Conservation (phyloP, 2,329 filamentous ascomycete species). For the Exserohilum turcica region DNA sequence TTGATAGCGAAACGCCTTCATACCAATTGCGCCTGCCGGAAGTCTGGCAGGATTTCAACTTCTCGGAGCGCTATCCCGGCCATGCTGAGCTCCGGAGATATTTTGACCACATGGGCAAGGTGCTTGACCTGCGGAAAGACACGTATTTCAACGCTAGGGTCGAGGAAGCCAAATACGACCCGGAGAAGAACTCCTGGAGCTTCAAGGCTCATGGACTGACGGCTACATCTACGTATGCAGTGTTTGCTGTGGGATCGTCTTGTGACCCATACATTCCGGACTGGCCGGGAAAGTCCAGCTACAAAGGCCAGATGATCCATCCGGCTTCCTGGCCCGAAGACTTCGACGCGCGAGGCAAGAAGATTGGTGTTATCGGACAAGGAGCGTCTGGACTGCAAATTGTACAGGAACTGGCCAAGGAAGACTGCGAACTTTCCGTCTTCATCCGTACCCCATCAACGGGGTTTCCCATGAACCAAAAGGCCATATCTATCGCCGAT, state of each 20-base stretch:
- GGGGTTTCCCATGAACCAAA: constrained; percentile 30
- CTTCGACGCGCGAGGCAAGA: constrained; percentile 60
- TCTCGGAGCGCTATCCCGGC: constrained; percentile 28
- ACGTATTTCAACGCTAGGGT: constrained; percentile 51
- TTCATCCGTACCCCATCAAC: constrained; percentile 65
- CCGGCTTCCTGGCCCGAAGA: constrained; percentile 64
- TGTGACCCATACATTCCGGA: constrained; percentile 52
- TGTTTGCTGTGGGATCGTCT: too few relatives aligned
- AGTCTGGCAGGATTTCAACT: constrained; percentile 26
- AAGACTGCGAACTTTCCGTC: constrained; percentile 57
- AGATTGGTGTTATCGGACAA: constrained; percentile 64
- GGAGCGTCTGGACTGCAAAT: constrained; percentile 67
- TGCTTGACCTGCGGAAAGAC: constrained; percentile 28
- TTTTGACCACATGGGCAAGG: constrained; percentile 26
- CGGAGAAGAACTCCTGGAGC: too few relatives aligned
- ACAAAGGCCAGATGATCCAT: constrained; percentile 54
- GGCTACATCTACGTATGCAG: too few relatives aligned
- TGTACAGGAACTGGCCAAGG: constrained; percentile 61
- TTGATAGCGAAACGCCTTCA: constrained; percentile 27
- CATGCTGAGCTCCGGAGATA: constrained; percentile 27
- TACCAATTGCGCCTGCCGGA: constrained; percentile 32
- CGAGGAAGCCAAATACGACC: too few relatives aligned
- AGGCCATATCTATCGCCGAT: constrained; percentile 37
- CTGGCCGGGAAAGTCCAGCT: constrained; percentile 43
- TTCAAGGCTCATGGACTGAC: too few relatives aligned